Evolutionary conservation across 129 eudicot species (phyloP), one percentile per base, ranked within the genome.

Genomic region (Mikania micrantha): DNA sequence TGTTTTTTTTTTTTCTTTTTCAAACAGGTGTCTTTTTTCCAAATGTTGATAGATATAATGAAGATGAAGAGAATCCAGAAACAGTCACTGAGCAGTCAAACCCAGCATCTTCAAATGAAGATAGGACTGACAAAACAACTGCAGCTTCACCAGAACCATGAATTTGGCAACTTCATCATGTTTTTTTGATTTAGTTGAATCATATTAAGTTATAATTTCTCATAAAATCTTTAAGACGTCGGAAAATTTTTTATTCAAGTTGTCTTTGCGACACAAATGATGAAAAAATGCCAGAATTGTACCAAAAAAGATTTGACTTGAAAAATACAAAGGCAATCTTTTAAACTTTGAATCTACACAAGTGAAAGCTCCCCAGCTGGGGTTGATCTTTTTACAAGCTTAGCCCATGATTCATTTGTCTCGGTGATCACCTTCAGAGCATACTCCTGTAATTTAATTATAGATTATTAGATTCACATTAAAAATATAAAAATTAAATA

Each of bases 311-410:
- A 64, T 35, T 47, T 57, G 59, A 28, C 49, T 71, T 12, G 20
- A n/a, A 67, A 57, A 31, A 45, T 53, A 61, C 29, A 60, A 2
- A 17, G 20, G 62, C 79, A n/a, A n/a, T n/a, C n/a, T n/a, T 67
- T 17, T 21, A 71, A 19, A 69, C 29, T 16, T 28, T 36, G 57
- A 60, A 67, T 67, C 80, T 77, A 93, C 74, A 85, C 81, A 63
- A 93, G 96, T n/a, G 96, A 93, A 52, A 93, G 99, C 77, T 93
- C 99, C 50, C 96, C 99, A 28, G 99, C 80, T 5, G 95, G 83
- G 52, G 86, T 83, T 16, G 96, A 84, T 81, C 98, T 85, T 69
- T 93, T 88, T 20, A 93, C 96, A 38, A 93, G 95, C 77, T 89
- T 93, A 53, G 96, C 92, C 99, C 99, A 93, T 0, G 99, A 72